phyloP scores from a whole-genome alignment of 192 early-diverging fungal genomes.

The Entomortierella chlamydospora region DNA sequence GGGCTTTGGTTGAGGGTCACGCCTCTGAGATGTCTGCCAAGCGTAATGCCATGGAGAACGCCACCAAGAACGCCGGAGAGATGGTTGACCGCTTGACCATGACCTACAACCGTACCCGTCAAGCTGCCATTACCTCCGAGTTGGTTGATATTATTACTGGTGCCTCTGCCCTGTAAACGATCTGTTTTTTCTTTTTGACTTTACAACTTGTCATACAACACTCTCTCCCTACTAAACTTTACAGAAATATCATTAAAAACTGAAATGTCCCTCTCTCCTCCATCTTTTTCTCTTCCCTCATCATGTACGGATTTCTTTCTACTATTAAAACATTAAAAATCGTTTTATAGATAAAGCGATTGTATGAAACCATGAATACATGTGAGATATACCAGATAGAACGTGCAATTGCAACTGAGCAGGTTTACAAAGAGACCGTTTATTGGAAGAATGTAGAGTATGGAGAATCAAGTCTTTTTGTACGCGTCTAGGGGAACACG shows the following conservation, averaged over 20 bases:
- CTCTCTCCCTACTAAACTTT: background rate
- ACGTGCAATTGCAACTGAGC: too few relatives aligned
- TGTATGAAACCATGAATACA: background rate
- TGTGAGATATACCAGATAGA: too few relatives aligned
- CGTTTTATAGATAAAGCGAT: background rate
- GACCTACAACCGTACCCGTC: constrained; percentile 97
- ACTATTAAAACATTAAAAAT: constrained; percentile 1
- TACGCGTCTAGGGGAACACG: too few relatives aligned
- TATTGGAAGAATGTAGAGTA: too few relatives aligned
- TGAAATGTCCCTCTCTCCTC: constrained; percentile 26
- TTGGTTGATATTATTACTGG: constrained; percentile 98
- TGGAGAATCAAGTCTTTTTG: too few relatives aligned
- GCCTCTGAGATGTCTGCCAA: constrained; percentile 96
- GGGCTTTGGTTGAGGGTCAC: constrained; percentile 96
- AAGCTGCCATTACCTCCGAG: constrained; percentile 98
- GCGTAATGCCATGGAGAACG: constrained; percentile 99
- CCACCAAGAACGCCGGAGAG: constrained; percentile 99
- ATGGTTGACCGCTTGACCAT: constrained; percentile 97
- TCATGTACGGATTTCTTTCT: background rate
- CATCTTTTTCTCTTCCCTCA: background rate
- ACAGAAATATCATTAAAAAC: constrained; percentile 18
- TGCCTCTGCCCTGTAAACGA: constrained; percentile 87
- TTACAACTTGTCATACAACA: background rate
- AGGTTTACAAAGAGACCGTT: too few relatives aligned
- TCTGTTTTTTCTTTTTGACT: background rate